Base-by-base conservation (phyloP, 1,284 basidiomycete species). In the Rhizopogon hawkerae region DNA sequence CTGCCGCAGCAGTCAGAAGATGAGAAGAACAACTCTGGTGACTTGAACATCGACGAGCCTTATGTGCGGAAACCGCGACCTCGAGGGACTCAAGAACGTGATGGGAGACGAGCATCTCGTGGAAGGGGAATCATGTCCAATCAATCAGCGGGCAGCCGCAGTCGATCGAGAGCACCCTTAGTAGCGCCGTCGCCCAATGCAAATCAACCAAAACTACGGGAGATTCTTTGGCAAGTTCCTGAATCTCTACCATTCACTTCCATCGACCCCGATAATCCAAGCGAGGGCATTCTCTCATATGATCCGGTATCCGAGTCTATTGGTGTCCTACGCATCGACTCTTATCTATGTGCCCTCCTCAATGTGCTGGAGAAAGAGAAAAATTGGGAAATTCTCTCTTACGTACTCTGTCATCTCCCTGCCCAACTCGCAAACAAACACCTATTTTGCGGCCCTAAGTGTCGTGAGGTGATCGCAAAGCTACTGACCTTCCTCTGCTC, bases 321-420 rank as follows among this genome's bases (percentile, higher is more conserved):
- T 33, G 63, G 74, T 10, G 73, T 92, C 57, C 72, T 98, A 1
- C 89, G 88, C 0, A 75, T 93, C 2, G 93, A 92, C 2, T 70
- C 77, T 38, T 95, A 96, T 59, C 74, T 98, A 9, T 67, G 67
- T 3, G 76, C 77, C 13, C 61, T 96, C 37, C 73, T 85, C 51
- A 73, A 73, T 1, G 77, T 98, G 48, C 68, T 98, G 39, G 77
- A 85, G 51, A 74, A 72, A 35, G 92, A 93, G 61, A 78, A 73
- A 42, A 91, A 89, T 55, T 98, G 96, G 95, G 96, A 98, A 58
- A 74, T 98, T 33, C 74, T 98, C 11, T 92, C 92, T 2, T 98
- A 96, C 61, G 75, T 95, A 3, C 75, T 99, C 1, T 91, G 89
- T 61, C 90, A 95, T 67, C 75, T 99, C 1, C 94, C 96, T 0